These are phyloP conservation scores for Schizophyllum amplum DNA, from an alignment of 1,284 basidiomycete species.

Conservation along the genomic window DNA sequence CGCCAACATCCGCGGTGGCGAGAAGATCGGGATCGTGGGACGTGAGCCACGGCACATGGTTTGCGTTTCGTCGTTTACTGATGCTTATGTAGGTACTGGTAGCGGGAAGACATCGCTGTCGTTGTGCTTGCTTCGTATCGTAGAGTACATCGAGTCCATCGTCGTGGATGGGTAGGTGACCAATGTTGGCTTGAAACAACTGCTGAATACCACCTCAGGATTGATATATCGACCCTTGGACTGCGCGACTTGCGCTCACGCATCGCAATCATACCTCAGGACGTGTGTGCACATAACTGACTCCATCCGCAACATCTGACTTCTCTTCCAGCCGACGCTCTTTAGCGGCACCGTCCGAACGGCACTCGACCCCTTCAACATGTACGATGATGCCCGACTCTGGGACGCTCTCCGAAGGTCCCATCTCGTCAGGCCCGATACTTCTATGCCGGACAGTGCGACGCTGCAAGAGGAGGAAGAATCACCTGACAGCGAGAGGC, in stretches of 20 bases:
- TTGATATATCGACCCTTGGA: slow-evolving; percentile 64
- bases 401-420: slow-evolving; percentile 81
- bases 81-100: too few species aligned
- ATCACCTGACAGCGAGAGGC: too few species aligned
- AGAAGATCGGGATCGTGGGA: slow-evolving; percentile 77
- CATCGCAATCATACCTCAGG: slow-evolving; percentile 88
- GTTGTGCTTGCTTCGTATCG: slow-evolving; percentile 32
- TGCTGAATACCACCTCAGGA: too few species aligned
- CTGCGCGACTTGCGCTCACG: slow-evolving; percentile 55
- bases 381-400: slow-evolving; percentile 66
- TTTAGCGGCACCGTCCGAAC: slow-evolving; percentile 74
- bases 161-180: slow-evolving; percentile 30
- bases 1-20: slow-evolving; percentile 52
- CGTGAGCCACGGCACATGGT: too few species aligned
- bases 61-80: too few species aligned
- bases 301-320: neutral
- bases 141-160: slow-evolving; percentile 31
- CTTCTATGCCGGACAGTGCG: slow-evolving; percentile 20
- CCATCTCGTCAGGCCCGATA: slow-evolving; percentile 65
- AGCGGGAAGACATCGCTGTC: slow-evolving; percentile 51
- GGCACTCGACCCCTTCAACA: slow-evolving; percentile 77
- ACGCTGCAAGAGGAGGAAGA: slow-evolving; percentile 24
- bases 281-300: slow-evolving; percentile 32
- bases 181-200: too few species aligned
- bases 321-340: slow-evolving; percentile 21